These are phyloP conservation scores for Yarrowia sp. DNA, from an alignment of 805 yeast species.

Conservation along the genomic window DNA sequence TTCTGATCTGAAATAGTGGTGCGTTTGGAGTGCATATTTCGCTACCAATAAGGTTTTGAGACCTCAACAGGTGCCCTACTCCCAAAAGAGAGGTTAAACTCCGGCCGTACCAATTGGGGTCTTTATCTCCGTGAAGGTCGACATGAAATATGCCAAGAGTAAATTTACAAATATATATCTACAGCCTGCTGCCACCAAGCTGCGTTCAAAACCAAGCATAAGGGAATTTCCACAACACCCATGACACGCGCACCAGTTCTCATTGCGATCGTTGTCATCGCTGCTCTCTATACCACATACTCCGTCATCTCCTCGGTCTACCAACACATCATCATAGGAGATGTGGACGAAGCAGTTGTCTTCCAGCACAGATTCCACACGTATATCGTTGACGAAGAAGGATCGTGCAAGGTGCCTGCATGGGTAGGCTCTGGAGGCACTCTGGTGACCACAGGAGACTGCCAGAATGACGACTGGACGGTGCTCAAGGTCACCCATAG, in stretches of 20 bases:
- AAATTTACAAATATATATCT: no score
- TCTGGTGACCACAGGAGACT: not conserved
- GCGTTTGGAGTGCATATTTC: constrained; percentile 4
- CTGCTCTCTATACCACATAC: not conserved
- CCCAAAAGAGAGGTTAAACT: not conserved
- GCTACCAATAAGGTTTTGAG: not conserved
- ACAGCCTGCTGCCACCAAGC: no score
- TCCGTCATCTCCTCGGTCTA: not conserved
- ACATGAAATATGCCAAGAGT: no score
- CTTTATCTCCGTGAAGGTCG: no score
- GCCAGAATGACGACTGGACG: not conserved
- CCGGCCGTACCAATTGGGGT: not conserved
- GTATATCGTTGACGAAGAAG: not conserved
- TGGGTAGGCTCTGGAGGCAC: constrained; percentile 6
- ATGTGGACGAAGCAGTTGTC: constrained; percentile 6
- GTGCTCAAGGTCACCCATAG: not conserved
- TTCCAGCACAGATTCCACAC: not conserved
- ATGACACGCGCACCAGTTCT: no score
- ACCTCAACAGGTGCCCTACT: constrained; percentile 2
- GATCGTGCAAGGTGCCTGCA: not conserved
- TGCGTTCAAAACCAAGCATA: no score
- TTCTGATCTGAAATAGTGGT: not conserved
- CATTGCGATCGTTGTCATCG: not conserved
- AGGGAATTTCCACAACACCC: no score
- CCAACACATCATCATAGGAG: constrained; percentile 6